Evolutionary conservation across 164 flowering plant species (phyloP).

Genomic region (Hamamelis virginiana): DNA sequence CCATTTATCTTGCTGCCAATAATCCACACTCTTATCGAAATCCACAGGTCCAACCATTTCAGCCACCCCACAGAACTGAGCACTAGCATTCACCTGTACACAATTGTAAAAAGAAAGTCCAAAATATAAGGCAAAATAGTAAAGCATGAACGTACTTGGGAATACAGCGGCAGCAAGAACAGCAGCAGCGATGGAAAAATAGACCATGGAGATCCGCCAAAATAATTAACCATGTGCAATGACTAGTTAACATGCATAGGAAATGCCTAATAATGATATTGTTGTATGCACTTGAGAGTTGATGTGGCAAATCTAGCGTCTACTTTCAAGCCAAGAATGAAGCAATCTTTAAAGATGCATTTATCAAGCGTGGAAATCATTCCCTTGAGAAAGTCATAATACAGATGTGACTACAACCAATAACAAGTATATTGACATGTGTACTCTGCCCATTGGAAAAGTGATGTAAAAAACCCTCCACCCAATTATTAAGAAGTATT

Average conservation of each 20-base stretch:
- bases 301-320: neutral
- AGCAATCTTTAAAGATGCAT: neutral
- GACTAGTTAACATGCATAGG: neutral
- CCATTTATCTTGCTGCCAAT: constrained; percentile 58
- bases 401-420: too few relatives aligned
- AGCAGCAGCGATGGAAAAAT: neutral
- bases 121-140: neutral
- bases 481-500: neutral
- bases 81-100: constrained; percentile 50
- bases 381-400: neutral
- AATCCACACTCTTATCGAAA: constrained; percentile 35
- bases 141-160: neutral
- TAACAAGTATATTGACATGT: too few relatives aligned
- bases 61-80: constrained; percentile 52
- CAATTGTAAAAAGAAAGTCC: neutral
- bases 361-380: neutral
- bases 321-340: neutral
- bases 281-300: too few relatives aligned
- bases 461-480: neutral
- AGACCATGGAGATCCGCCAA: too few relatives aligned
- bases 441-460: neutral
- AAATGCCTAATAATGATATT: neutral
- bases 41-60: constrained; percentile 53
- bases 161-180: neutral
- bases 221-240: neutral